Base-by-base conservation (phyloP, 2,329 filamentous ascomycete species). In the Apiospora hydei region DNA sequence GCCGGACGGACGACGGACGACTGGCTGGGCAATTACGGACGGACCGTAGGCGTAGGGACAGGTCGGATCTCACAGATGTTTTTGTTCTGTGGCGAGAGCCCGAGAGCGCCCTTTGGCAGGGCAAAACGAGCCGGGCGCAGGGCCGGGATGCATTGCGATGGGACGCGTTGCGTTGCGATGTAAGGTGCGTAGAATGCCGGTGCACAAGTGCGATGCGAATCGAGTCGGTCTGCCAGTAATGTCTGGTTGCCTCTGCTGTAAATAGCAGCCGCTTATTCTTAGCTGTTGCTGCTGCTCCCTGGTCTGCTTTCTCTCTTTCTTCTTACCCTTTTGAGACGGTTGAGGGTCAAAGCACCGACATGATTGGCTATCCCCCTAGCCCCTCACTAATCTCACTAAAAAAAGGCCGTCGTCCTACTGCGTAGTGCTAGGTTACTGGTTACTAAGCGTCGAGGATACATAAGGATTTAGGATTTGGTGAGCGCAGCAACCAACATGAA, bases 1-100 rank as follows among this genome's bases (percentile, higher is more conserved):
- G 44, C 26, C 71, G 71, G 71, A 30, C 26, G 26, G 26, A 72
- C 68, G 71, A 30, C 26, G 26, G 26, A 72, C 68, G 67, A 47
- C 57, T 64, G 5, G 57, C 57, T 41, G 57, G 57, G n/a, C 57
- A 64, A n/a, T 64, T 64, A 64, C 57, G 57, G 57, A 64, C 57
- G 57, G 57, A 64, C 57, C 41, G 41, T 13, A 41, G 41, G 34
- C 57, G 53, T 61, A 61, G 16, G 51, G 51, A 57, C 53, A 57
- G 30, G 16, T 61, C 53, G 57, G 57, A 64, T n/a, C 57, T 64
- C 57, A 64, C 57, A 41, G 57, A 61, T 41, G 53, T 61, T 61
- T 61, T 61, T 30, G 30, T 18, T 8, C 11, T 38, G 53, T 61
- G 30, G 30, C 21, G 57, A 34, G 57, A 64, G 57, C 57, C 57